Conservation (phyloP, 1,139 yeast genomes). For the Taphrina confusa region DNA sequence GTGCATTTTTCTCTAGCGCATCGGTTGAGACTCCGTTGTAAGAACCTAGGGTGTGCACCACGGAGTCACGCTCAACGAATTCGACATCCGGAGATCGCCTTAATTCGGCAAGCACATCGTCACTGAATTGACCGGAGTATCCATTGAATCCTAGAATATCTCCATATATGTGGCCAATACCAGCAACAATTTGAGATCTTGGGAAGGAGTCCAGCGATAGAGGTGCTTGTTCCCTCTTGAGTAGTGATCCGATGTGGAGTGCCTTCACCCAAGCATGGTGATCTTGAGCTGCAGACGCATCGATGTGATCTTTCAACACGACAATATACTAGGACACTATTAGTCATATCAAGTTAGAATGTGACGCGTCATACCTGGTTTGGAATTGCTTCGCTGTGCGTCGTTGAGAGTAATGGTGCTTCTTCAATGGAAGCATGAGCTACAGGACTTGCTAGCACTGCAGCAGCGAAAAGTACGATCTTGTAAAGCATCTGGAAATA, state of each 20-base stretch:
- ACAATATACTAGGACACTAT: constrained; percentile 55
- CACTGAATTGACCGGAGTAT: constrained; percentile 47
- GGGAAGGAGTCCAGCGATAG: constrained; percentile 51
- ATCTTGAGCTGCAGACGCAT: constrained; percentile 55
- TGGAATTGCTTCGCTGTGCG: constrained; percentile 30
- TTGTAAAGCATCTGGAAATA: constrained; percentile 6
- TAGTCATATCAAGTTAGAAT: neutral
- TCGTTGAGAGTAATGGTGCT: constrained; percentile 23
- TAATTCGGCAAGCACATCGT: constrained; percentile 67
- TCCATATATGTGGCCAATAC: constrained; percentile 66
- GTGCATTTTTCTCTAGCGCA: constrained; percentile 58
- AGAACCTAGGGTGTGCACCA: constrained; percentile 57
- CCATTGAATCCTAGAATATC: constrained; percentile 54
- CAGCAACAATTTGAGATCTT: constrained; percentile 46
- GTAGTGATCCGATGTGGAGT: constrained; percentile 50
- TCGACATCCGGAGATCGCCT: constrained; percentile 72
- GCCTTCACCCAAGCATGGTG: constrained; percentile 67
- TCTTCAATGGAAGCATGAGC: constrained; percentile 15
- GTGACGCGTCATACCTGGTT: constrained; percentile 29
- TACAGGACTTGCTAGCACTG: constrained; percentile 12
- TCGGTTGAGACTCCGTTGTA: constrained; percentile 22
- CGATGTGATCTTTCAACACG: constrained; percentile 66
- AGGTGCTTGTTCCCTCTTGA: constrained; percentile 47
- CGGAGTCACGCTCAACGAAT: constrained; percentile 77
- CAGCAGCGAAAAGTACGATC: constrained; percentile 22